Percentiles rank a stretch among this genome's conserved stretches.
These are phyloP conservation scores for Phaeosphaeria sp. DNA, from an alignment of 2,329 filamentous ascomycete genomes.

Conservation along the genomic window DNA sequence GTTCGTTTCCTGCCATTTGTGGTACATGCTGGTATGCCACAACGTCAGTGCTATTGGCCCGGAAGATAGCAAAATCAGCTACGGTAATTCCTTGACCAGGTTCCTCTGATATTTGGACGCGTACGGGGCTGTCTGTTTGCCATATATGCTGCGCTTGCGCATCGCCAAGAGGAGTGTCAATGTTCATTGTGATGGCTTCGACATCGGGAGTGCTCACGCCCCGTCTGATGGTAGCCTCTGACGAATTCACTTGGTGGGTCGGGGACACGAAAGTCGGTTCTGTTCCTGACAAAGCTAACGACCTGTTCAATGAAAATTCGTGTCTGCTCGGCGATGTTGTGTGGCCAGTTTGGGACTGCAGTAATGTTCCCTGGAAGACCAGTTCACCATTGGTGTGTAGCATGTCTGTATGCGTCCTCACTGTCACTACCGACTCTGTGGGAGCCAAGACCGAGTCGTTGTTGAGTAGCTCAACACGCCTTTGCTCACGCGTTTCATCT, in stretches of 20 bases:
- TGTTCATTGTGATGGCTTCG: not conserved
- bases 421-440: not conserved
- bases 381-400: not conserved
- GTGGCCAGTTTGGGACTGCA: not conserved
- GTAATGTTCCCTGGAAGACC: not conserved
- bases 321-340: conserved; percentile 23
- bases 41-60: not conserved
- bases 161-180: not conserved
- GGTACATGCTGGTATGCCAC: not conserved
- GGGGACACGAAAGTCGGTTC: not conserved
- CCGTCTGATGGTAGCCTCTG: not conserved
- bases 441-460: not conserved
- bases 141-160: not conserved
- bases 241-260: not conserved
- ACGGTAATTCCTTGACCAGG: not conserved
- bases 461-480: not conserved
- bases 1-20: not conserved
- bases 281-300: conserved; percentile 22
- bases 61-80: not conserved
- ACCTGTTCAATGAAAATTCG: conserved; percentile 27
- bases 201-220: not conserved
- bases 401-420: not conserved
- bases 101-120: not conserved
- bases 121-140: not conserved
- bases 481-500: not conserved